Evolutionary conservation across 192 early-diverging fungal species (phyloP).

Genomic region (Mortierella antarctica): DNA sequence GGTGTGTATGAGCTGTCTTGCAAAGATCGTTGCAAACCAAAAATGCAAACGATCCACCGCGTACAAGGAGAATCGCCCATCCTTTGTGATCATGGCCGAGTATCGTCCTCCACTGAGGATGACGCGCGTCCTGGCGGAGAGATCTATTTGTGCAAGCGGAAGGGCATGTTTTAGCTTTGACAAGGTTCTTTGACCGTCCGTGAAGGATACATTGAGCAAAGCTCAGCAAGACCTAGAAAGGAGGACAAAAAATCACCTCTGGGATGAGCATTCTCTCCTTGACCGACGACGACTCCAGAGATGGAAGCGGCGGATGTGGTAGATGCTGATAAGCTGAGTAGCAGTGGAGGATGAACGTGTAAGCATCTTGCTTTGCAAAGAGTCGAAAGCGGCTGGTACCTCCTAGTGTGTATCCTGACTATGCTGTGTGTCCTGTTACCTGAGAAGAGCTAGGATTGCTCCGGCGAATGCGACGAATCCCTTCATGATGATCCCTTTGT

Average conservation of each 20-base stretch:
- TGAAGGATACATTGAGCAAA: too few species aligned
- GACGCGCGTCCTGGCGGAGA: constrained; percentile 52
- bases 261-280: constrained; percentile 26
- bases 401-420: background rate
- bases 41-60: background rate
- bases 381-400: background rate
- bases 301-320: constrained; percentile 21
- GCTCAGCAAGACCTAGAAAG: too few species aligned
- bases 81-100: constrained; percentile 52
- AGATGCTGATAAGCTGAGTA: constrained; percentile 24
- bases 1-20: background rate
- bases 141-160: constrained; percentile 18
- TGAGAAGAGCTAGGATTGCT: constrained; percentile 18
- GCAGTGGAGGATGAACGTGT: background rate
- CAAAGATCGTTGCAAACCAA: background rate
- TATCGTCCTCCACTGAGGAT: constrained; percentile 60
- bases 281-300: constrained; percentile 20
- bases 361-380: background rate
- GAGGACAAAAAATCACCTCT: constrained; percentile 10
- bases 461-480: constrained; percentile 7
- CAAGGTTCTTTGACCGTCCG: background rate
- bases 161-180: background rate
- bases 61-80: constrained; percentile 63
- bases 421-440: constrained; percentile 8
- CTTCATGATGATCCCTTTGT: constrained; percentile 21